Conservation (phyloP, 495 filamentous ascomycete genomes). For the Penicillium manginii region DNA sequence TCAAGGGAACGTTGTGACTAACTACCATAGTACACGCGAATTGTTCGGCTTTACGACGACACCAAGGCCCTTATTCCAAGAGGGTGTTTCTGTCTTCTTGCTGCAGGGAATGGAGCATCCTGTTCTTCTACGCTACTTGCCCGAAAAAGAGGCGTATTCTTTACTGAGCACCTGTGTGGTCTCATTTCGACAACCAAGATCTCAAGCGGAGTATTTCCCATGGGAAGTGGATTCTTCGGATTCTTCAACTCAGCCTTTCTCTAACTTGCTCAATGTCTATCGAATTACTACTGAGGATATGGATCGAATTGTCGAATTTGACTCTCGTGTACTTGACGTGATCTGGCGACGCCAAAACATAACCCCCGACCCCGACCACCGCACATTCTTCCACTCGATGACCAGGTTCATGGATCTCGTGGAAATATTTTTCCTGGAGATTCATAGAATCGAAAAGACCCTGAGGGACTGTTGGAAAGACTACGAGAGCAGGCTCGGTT, state of each 20-base stretch:
- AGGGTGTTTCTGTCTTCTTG: not conserved
- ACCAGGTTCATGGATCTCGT: not conserved
- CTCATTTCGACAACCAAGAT: not conserved
- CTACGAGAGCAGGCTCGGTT: not conserved
- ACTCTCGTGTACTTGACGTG: not conserved
- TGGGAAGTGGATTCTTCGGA: not conserved
- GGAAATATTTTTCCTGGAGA: not conserved
- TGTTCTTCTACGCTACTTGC: not conserved
- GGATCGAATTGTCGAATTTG: not conserved
- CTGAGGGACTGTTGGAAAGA: not conserved
- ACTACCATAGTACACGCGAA: not conserved
- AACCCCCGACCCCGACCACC: not conserved
- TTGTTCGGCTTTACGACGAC: not conserved
- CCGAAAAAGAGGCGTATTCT: not conserved
- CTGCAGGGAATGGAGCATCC: not conserved
- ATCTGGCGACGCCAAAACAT: not conserved
- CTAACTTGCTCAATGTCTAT: not conserved
- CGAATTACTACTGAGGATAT: not conserved
- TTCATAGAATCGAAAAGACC: not conserved
- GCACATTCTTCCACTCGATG: not conserved
- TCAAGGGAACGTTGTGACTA: not conserved
- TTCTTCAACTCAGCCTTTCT: not conserved
- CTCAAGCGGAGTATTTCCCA: not conserved
- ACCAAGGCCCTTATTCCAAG: not conserved
- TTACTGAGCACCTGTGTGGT: not conserved